phyloP scores from a whole-genome alignment of 257 asterid genomes.

The Phtheirospermum japonicum region DNA sequence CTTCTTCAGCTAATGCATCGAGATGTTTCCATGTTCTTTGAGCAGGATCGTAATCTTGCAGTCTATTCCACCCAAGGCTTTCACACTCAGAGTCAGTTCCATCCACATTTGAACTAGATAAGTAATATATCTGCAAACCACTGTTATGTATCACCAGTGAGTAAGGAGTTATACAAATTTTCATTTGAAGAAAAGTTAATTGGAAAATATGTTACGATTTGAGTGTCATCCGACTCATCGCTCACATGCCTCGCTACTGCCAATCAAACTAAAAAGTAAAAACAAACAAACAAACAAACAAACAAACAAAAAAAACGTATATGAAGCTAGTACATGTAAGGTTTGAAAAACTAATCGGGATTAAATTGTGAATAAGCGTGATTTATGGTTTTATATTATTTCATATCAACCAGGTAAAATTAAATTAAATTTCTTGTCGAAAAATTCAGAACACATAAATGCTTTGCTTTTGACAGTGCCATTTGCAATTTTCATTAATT shows the following conservation, averaged over 20 bases:
- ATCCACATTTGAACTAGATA: constrained; percentile 64
- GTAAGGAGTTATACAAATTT: constrained; percentile 17
- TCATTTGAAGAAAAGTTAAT: neutral
- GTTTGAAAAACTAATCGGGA: neutral
- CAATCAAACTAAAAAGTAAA: neutral
- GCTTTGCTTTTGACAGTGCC: neutral
- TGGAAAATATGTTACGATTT: too few relatives aligned
- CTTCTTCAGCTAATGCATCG: constrained; percentile 45
- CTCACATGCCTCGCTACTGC: too few relatives aligned
- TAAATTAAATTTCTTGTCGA: neutral
- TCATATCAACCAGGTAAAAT: neutral
- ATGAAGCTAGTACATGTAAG: neutral
- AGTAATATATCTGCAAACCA: constrained; percentile 79
- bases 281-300: too few relatives aligned
- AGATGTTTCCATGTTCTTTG: constrained; percentile 80
- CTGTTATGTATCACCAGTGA: constrained; percentile 43
- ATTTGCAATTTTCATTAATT: constrained; percentile 1
- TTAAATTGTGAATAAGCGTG: neutral
- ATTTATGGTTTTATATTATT: neutral
- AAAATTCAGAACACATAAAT: neutral
- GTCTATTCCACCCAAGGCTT: constrained; percentile 71
- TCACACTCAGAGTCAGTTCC: constrained; percentile 78
- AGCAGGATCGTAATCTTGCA: constrained; percentile 62
- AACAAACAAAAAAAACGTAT: neutral
- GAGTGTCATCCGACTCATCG: too few relatives aligned